A percentile compares a stretch with the other conserved stretches of the same genome.
These are phyloP conservation scores for Jaltomata sinuosa DNA, from an alignment of 257 asterid genomes.

Conservation along the genomic window DNA sequence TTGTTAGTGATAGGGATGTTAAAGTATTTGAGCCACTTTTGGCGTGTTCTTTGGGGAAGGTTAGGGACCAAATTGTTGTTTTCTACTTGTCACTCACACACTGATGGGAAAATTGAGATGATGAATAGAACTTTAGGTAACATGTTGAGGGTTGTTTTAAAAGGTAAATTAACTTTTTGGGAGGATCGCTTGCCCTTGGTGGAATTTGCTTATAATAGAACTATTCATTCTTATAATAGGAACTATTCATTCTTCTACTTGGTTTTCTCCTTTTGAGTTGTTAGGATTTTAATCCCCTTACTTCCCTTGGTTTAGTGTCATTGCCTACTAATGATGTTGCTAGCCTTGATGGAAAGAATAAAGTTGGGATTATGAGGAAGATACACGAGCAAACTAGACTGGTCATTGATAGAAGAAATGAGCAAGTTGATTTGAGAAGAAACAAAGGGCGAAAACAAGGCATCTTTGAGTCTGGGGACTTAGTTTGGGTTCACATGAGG, in stretches of 20 bases:
- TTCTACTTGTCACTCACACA: not conserved
- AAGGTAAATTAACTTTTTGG: not conserved
- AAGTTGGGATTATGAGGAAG: not conserved
- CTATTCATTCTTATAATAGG: not conserved
- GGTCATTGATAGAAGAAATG: not conserved
- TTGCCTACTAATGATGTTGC: not conserved
- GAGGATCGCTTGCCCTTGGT: not conserved
- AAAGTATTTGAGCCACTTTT: not conserved
- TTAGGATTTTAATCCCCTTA: not conserved
- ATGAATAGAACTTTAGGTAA: not conserved
- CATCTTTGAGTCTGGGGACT: not conserved
- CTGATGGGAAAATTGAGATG: not conserved
- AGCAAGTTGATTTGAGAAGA: not conserved
- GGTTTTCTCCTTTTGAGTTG: not conserved
- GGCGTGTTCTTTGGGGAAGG: not conserved
- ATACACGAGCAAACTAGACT: too few species aligned
- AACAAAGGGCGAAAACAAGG: not conserved
- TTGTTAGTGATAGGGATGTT: not conserved
- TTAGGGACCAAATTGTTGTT: not conserved
- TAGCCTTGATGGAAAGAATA: too few species aligned
- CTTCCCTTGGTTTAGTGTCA: not conserved
- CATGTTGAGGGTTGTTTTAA: not conserved
- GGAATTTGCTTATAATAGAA: not conserved
- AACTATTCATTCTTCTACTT: not conserved
- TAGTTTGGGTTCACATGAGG: not conserved